Evolutionary conservation across 2,329 filamentous ascomycete genomes (phyloP).

Genomic region (Colletotrichum abscissum): DNA sequence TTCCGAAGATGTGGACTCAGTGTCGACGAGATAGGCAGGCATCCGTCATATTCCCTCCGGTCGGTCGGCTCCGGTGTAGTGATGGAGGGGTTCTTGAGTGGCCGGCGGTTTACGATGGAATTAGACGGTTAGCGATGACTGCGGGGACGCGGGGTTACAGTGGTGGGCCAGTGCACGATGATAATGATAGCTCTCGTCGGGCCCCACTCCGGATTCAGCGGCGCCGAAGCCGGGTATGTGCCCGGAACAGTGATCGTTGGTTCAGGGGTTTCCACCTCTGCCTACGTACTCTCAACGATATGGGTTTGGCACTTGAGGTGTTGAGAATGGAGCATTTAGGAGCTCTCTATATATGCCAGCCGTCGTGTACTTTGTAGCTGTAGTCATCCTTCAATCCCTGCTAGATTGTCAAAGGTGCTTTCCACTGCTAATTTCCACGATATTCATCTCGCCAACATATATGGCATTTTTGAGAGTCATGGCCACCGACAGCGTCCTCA

Average conservation of each 20-base stretch:
- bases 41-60: slow-evolving; percentile 11
- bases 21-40: slow-evolving; percentile 9
- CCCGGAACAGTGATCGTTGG: background rate
- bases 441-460: background rate
- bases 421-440: background rate
- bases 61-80: slow-evolving; percentile 8
- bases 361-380: no score
- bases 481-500: no score
- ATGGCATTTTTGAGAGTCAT: background rate
- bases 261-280: background rate
- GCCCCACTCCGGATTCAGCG: background rate
- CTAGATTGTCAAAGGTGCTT: background rate
- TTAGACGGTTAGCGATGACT: slow-evolving; percentile 13
- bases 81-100: background rate
- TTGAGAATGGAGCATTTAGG: no score
- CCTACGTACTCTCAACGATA: background rate
- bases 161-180: slow-evolving; percentile 16
- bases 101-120: slow-evolving; percentile 31
- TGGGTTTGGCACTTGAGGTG: background rate
- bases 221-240: background rate
- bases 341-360: no score
- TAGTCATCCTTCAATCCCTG: background rate
- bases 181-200: background rate
- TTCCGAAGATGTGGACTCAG: background rate
- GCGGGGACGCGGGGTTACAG: slow-evolving; percentile 15